Evolutionary conservation across 2,329 filamentous ascomycete species (phyloP).

Genomic region (Paecilomyces fulvus): DNA sequence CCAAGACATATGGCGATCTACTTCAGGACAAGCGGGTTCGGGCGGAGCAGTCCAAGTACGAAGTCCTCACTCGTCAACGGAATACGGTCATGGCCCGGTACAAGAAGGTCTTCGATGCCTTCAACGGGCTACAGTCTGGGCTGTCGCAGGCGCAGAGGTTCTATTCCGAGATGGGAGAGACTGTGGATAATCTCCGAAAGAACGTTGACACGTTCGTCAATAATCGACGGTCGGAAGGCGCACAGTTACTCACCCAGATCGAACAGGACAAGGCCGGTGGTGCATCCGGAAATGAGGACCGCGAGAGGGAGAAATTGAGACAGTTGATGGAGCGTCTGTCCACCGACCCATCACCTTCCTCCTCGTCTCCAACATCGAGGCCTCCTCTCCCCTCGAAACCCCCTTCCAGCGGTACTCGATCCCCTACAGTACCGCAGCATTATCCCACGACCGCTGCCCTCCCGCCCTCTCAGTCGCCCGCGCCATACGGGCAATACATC

Average conservation of each 20-base stretch:
- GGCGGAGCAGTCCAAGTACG: constrained; percentile 91
- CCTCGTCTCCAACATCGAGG: constrained; percentile 26
- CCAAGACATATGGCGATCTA: constrained; percentile 73
- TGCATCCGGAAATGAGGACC: constrained; percentile 56
- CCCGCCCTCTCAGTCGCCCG: constrained; percentile 27
- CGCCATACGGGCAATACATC: constrained; percentile 29
- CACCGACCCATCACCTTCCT: constrained; percentile 50
- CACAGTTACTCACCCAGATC: constrained; percentile 79
- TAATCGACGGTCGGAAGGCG: constrained; percentile 84
- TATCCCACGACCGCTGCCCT: constrained; percentile 21
- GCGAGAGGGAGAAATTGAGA: constrained; percentile 76
- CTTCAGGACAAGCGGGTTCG: constrained; percentile 90
- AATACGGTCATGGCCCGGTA: constrained; percentile 77
- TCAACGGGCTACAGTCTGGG: constrained; percentile 79
- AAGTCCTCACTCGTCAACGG: constrained; percentile 74
- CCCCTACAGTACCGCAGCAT: constrained; percentile 33
- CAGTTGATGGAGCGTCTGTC: constrained; percentile 95
- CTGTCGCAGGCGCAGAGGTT: constrained; percentile 82
- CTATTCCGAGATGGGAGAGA: constrained; percentile 94
- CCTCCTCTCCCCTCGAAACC: constrained; percentile 24
- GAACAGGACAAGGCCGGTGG: constrained; percentile 65
- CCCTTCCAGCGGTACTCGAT: constrained; percentile 22
- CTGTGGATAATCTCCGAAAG: constrained; percentile 81
- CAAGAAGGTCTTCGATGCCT: constrained; percentile 85
- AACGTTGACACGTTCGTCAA: constrained; percentile 97